These are phyloP conservation scores for Rhynchospora tenuis DNA, from an alignment of 176 grass and related monocot genomes.

Conservation along the genomic window DNA sequence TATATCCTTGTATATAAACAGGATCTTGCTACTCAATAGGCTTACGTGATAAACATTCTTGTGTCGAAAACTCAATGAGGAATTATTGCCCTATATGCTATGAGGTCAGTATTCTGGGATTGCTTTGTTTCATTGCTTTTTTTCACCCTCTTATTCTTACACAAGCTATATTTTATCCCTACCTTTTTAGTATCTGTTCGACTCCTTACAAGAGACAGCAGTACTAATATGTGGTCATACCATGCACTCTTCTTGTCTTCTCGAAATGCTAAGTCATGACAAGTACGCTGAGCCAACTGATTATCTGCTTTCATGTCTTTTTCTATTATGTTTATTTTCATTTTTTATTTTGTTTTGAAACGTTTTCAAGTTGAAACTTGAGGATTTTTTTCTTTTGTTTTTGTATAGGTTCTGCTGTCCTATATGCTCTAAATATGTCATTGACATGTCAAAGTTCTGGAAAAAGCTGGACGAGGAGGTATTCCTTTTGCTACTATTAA, in stretches of 20 bases:
- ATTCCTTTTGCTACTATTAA: background rate
- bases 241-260: conserved; percentile 68
- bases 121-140: conserved; percentile 2
- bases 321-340: background rate
- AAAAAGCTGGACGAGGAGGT: conserved; percentile 79
- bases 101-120: conserved; percentile 38
- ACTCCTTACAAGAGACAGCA: conserved; percentile 64
- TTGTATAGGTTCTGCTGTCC: conserved; percentile 83
- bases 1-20: conserved; percentile 15
- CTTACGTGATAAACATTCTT: conserved; percentile 53
- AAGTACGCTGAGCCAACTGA: conserved; percentile 38
- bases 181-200: conserved; percentile 59
- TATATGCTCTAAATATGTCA: conserved; percentile 67
- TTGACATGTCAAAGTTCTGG: conserved; percentile 73
- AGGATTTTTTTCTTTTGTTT: conserved; percentile 1
- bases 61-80: conserved; percentile 85
- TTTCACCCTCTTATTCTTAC: background rate
- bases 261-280: conserved; percentile 91
- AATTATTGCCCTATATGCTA: conserved; percentile 92
- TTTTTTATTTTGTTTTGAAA: conserved; percentile 24
- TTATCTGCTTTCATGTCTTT: conserved; percentile 26
- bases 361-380: background rate
- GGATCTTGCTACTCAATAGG: conserved; percentile 70
- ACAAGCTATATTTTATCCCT: background rate
- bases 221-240: conserved; percentile 86